Evolutionary conservation across 306 rosid genomes (phyloP).

Genomic region (barrel medic (Medicago truncatula)): MtrunA17r5.0-ANR NC_053049.1:5233501-5234000

Average conservation of each 20-base stretch:
- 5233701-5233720: too few species aligned
- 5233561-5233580: too few species aligned
- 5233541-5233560: too few species aligned
- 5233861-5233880: conserved; percentile 3
- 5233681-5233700: too few species aligned
- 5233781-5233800: background rate
- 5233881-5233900: conserved; percentile 21
- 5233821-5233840: background rate
- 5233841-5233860: conserved; percentile 3
- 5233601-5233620: too few species aligned
- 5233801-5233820: background rate
- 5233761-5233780: background rate
- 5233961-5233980: conserved; percentile 52
- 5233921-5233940: conserved; percentile 17
- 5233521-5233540: too few species aligned
- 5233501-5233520: too few species aligned
- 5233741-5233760: background rate
- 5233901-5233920: conserved; percentile 11
- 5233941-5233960: conserved; percentile 3
- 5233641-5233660: too few species aligned
- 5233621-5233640: too few species aligned
- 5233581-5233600: too few species aligned
- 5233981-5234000: conserved; percentile 51
- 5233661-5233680: too few species aligned
- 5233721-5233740: too few species aligned